Evolutionary conservation across 2,329 filamentous ascomycete species (phyloP).

Genomic region (Diplocarpon rosae): DNA sequence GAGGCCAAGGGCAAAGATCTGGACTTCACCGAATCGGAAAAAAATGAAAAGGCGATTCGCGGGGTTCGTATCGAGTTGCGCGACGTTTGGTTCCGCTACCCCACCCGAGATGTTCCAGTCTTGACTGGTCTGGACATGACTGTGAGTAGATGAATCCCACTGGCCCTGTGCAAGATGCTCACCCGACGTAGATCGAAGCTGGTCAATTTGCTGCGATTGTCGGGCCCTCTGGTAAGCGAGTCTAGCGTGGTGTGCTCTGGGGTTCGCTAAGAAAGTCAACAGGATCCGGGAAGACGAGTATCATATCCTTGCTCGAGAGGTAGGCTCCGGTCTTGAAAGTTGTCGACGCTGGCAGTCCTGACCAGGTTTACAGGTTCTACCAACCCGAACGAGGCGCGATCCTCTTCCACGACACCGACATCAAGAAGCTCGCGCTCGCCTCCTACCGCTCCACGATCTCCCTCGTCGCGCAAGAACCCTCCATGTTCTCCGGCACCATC

Average conservation of each 20-base stretch:
- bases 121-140: constrained; percentile 8
- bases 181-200: constrained; percentile 31
- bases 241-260: not conserved
- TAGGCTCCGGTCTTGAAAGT: not conserved
- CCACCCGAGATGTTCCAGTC: constrained; percentile 6
- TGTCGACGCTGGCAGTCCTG: not conserved
- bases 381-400: not conserved
- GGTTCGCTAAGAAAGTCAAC: not conserved
- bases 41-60: constrained; percentile 13
- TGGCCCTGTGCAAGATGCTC: constrained; percentile 78
- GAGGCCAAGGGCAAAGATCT: constrained; percentile 5
- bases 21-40: constrained; percentile 22
- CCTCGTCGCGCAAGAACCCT: constrained; percentile 62
- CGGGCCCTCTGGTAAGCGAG: not conserved
- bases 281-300: not conserved
- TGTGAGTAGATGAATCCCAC: constrained; percentile 45
- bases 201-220: not conserved
- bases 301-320: not conserved
- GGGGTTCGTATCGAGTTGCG: constrained; percentile 40
- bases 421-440: constrained; percentile 72
- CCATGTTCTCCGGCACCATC: constrained; percentile 54
- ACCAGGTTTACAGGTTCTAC: not conserved
- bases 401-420: not conserved
- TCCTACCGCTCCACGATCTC: constrained; percentile 54
- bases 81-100: constrained; percentile 12